phyloP scores from a whole-genome alignment of 345 rosid species.

The Brassica cretica region DNA sequence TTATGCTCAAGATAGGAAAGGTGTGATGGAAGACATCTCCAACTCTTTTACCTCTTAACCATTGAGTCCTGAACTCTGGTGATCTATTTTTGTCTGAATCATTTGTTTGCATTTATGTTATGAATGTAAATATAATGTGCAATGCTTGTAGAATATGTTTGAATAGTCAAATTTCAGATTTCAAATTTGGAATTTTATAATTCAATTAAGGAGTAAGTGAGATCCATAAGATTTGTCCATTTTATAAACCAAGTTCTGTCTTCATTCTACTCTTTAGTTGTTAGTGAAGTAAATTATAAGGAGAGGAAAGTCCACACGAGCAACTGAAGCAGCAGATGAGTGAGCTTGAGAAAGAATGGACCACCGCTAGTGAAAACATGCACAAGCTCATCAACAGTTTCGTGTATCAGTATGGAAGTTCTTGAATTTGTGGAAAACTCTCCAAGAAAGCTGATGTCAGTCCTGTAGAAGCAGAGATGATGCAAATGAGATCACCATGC shows the following conservation, averaged over 20 bases:
- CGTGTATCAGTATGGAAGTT: slow-evolving; percentile 35
- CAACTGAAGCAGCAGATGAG: slow-evolving; percentile 33
- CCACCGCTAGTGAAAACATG: slow-evolving; percentile 37
- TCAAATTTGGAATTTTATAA: too few relatives aligned
- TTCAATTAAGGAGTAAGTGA: too few relatives aligned
- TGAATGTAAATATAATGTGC: background rate
- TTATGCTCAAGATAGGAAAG: slow-evolving; percentile 89
- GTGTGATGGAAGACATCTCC: slow-evolving; percentile 78
- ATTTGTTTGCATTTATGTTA: background rate
- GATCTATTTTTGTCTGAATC: background rate
- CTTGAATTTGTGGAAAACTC: slow-evolving; percentile 42
- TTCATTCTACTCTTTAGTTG: too few relatives aligned
- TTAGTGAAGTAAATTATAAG: too few relatives aligned
- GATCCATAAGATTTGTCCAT: too few relatives aligned
- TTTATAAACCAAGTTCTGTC: too few relatives aligned
- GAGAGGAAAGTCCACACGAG: slow-evolving; percentile 20
- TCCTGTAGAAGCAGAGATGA: slow-evolving; percentile 8
- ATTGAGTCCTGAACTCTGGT: slow-evolving; percentile 12
- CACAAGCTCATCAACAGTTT: slow-evolving; percentile 32
- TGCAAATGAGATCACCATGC: background rate
- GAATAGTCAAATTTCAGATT: too few relatives aligned
- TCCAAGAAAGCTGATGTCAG: slow-evolving; percentile 49
- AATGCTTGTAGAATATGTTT: too few relatives aligned
- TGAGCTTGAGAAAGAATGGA: slow-evolving; percentile 47
- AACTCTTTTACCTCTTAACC: slow-evolving; percentile 32